Percentiles rank a stretch among this genome's conserved stretches.
These are phyloP conservation scores for Aureobasidium mangrovei DNA, from an alignment of 2,329 filamentous ascomycete species.

Conservation along the genomic window DNA sequence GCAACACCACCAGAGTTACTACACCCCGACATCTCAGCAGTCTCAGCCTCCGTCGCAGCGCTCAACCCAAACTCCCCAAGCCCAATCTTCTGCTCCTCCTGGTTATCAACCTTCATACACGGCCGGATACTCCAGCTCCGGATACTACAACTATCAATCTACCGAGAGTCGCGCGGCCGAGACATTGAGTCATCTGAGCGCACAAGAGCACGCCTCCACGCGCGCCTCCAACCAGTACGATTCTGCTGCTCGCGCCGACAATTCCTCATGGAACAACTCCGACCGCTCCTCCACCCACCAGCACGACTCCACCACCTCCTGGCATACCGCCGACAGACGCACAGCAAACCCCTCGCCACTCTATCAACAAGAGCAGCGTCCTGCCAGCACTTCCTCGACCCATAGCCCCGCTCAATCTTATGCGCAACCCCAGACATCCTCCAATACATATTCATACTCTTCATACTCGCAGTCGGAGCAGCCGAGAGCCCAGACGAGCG, in stretches of 20 bases:
- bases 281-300: neutral
- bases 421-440: neutral
- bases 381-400: neutral
- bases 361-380: conserved; percentile 2
- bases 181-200: conserved; percentile 15
- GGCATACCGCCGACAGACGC: conserved; percentile 3
- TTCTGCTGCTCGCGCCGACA: neutral
- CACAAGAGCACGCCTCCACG: conserved; percentile 4
- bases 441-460: conserved; percentile 7
- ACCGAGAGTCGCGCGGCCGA: conserved; percentile 17
- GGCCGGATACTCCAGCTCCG: neutral
- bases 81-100: conserved; percentile 6
- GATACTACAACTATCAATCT: conserved; percentile 7
- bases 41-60: neutral
- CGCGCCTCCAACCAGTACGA: neutral
- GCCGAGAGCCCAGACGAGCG: conserved; percentile 5
- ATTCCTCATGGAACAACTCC: conserved; percentile 3
- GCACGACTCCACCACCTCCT: neutral
- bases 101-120: conserved; percentile 4
- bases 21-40: conserved; percentile 4
- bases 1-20: conserved; percentile 14
- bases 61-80: conserved; percentile 9
- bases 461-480: conserved; percentile 5
- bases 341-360: neutral
- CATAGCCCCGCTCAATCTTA: conserved; percentile 10